Percentiles rank a stretch among this genome's conserved stretches.
These are phyloP conservation scores for Diaporthe sp. DNA, from an alignment of 2,329 filamentous ascomycete species.

Conservation along the genomic window DNA sequence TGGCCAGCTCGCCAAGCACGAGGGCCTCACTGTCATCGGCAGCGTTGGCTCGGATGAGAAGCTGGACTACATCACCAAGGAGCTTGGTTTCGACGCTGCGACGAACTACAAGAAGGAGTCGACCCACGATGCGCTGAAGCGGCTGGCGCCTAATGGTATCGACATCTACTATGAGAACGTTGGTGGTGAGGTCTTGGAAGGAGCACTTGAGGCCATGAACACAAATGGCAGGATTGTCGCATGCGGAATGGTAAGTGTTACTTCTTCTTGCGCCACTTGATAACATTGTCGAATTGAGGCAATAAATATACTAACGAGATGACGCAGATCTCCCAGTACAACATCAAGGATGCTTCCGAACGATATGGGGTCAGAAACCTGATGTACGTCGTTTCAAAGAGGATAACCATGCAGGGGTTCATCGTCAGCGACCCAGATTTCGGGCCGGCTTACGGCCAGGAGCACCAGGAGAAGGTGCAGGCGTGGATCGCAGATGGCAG, in stretches of 20 bases:
- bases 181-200: slow-evolving; percentile 66
- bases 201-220: slow-evolving; percentile 64
- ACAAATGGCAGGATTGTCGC: slow-evolving; percentile 74
- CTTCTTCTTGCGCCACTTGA: slow-evolving; percentile 43
- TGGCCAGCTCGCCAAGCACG: slow-evolving; percentile 85
- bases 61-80: slow-evolving; percentile 72
- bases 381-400: slow-evolving; percentile 74
- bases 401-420: slow-evolving; percentile 81
- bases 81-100: slow-evolving; percentile 69
- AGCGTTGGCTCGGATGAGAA: slow-evolving; percentile 86
- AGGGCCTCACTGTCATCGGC: slow-evolving; percentile 84
- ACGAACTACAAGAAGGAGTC: slow-evolving; percentile 94
- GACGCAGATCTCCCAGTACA: slow-evolving; percentile 80
- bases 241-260: slow-evolving; percentile 69
- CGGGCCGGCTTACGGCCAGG: slow-evolving; percentile 74
- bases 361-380: slow-evolving; percentile 77
- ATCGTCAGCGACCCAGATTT: slow-evolving; percentile 77
- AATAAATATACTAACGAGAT: background rate
- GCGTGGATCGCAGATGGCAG: slow-evolving; percentile 83
- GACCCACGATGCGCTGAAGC: slow-evolving; percentile 74
- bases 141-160: slow-evolving; percentile 81
- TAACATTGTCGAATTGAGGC: too few relatives aligned
- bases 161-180: slow-evolving; percentile 75
- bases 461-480: slow-evolving; percentile 82
- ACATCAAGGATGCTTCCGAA: slow-evolving; percentile 62